Percentiles rank a stretch among this genome's conserved stretches.
phyloP scores from a whole-genome alignment of 192 early-diverging fungal genomes.

The Coemansia javaensis region DNA sequence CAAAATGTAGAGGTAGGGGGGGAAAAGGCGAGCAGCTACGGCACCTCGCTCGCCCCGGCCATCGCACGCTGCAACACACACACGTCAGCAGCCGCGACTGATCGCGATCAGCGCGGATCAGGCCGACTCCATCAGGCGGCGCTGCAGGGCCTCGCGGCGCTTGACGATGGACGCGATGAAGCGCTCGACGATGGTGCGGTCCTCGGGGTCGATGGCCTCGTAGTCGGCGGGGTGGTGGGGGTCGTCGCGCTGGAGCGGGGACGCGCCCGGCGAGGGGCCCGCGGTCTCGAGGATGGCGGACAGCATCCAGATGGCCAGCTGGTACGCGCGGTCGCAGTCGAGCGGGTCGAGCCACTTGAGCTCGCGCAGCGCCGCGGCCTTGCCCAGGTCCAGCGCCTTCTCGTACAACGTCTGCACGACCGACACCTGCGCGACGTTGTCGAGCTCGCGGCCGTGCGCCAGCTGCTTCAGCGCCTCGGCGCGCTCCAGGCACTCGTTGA shows the following conservation, averaged over 20 bases:
- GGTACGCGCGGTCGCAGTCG: constrained; percentile 69
- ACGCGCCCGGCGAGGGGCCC: not conserved
- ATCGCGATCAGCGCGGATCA: not conserved
- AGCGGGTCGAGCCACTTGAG: constrained; percentile 58
- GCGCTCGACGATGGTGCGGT: constrained; percentile 45
- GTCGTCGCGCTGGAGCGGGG: not conserved
- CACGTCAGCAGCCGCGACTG: no score
- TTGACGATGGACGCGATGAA: constrained; percentile 49
- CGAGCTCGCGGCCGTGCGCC: constrained; percentile 53
- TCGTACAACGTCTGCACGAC: constrained; percentile 73
- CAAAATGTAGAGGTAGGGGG: no score
- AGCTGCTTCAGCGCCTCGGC: constrained; percentile 65
- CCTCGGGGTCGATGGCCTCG: constrained; percentile 30
- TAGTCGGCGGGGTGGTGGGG: not conserved
- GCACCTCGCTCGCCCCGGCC: no score
- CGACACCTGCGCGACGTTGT: constrained; percentile 41
- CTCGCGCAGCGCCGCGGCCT: constrained; percentile 58
- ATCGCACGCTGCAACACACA: no score
- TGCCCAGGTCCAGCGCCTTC: constrained; percentile 61
- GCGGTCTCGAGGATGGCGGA: constrained; percentile 60
- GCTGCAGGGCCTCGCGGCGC: constrained; percentile 40
- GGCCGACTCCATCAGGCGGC: constrained; percentile 22
- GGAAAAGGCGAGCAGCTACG: no score
- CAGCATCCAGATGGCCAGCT: constrained; percentile 71
- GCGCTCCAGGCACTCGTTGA: constrained; percentile 84